phyloP scores from a whole-genome alignment of 352 stramenopile genomes.

The Aphanomyces invadans region DNA sequence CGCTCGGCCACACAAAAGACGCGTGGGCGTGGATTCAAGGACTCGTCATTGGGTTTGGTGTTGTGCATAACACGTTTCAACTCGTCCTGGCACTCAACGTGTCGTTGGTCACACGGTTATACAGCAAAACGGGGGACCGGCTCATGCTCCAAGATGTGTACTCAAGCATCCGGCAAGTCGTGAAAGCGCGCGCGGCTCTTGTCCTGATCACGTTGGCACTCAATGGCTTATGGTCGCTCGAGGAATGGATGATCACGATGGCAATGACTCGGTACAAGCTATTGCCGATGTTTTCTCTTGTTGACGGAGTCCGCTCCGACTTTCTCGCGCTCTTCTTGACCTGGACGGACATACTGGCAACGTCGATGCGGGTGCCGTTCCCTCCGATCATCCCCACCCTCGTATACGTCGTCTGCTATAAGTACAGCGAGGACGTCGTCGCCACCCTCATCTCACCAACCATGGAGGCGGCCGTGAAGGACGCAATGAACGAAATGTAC shows the following conservation, averaged over 20 bases:
- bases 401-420: conserved; percentile 7
- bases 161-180: conserved; percentile 4
- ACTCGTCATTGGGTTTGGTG: background rate
- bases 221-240: conserved; percentile 9
- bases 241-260: conserved; percentile 7
- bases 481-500: background rate
- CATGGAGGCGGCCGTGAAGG: background rate
- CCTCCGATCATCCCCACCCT: background rate
- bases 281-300: conserved; percentile 14
- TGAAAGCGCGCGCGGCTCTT: background rate
- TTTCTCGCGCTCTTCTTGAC: conserved; percentile 11
- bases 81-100: conserved; percentile 4
- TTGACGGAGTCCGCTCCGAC: conserved; percentile 2
- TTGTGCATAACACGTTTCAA: background rate
- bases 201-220: conserved; percentile 2
- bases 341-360: conserved; percentile 10
- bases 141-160: background rate
- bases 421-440: conserved; percentile 3
- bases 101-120: background rate
- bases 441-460: background rate
- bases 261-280: conserved; percentile 3
- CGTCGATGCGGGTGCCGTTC: background rate
- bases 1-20: conserved; percentile 8
- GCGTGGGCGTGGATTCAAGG: conserved; percentile 16
- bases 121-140: too few relatives aligned